Conservation (phyloP, 1,139 yeast species). For the Pichia sp. region DNA sequence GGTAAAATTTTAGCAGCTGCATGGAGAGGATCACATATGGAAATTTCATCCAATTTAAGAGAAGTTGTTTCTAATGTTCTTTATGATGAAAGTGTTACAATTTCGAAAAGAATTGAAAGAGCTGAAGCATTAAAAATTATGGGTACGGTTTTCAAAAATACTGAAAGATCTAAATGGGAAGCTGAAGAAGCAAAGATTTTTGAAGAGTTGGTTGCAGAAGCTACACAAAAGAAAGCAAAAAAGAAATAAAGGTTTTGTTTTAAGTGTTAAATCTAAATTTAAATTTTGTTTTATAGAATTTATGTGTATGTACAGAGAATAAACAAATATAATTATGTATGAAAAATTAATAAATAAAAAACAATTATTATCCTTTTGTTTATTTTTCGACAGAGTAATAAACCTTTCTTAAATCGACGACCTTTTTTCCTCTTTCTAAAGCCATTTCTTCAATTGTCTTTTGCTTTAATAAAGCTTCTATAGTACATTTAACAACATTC, state of each 20-base stretch:
- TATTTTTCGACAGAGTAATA: conserved; percentile 52
- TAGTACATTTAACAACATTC: conserved; percentile 88
- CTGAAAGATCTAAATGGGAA: conserved; percentile 73
- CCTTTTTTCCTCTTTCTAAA: conserved; percentile 87
- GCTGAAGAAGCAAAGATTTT: conserved; percentile 88
- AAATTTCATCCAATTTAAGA: conserved; percentile 80
- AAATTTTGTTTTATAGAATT: background rate
- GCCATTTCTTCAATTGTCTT: conserved; percentile 84
- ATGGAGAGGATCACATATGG: conserved; percentile 91
- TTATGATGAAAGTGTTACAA: conserved; percentile 47
- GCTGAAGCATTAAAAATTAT: conserved; percentile 73
- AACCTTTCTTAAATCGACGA: conserved; percentile 85
- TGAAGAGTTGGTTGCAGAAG: conserved; percentile 89
- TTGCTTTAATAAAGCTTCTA: conserved; percentile 79
- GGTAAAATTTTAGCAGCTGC: conserved; percentile 94
- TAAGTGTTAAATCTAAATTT: too few species aligned
- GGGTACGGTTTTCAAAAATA: conserved; percentile 64
- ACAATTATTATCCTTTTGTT: background rate
- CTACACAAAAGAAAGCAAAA: conserved; percentile 71
- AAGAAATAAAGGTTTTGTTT: conserved; percentile 23
- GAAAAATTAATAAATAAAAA: conserved; percentile 7
- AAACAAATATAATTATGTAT: background rate
- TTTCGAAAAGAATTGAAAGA: conserved; percentile 57
- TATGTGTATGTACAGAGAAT: conserved; percentile 13
- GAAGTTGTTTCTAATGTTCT: conserved; percentile 79